phyloP scores from a whole-genome alignment of 192 early-diverging fungal species.

The Entomortierella beljakovae region DNA sequence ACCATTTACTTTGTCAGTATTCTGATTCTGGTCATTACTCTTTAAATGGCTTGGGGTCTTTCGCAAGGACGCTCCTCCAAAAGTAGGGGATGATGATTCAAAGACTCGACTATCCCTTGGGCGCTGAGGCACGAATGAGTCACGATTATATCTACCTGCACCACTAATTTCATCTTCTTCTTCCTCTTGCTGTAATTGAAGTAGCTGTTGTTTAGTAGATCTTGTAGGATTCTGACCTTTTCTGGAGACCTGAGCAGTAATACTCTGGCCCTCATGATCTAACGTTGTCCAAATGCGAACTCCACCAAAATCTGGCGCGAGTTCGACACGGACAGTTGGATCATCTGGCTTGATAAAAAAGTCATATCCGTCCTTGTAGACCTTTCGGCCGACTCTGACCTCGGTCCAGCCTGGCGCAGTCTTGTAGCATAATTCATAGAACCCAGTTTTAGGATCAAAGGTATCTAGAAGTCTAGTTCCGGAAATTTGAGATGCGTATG shows the following conservation, averaged over 20 bases:
- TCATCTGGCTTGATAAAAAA: constrained; percentile 55
- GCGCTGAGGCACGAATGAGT: constrained; percentile 20
- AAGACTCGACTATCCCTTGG: constrained; percentile 31
- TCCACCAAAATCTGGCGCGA: constrained; percentile 54
- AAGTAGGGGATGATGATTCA: constrained; percentile 18
- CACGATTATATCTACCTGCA: constrained; percentile 6
- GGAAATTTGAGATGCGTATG: constrained; percentile 61
- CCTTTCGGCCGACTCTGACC: constrained; percentile 52
- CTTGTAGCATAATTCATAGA: constrained; percentile 58
- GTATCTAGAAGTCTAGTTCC: constrained; percentile 57
- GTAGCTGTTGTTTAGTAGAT: neutral
- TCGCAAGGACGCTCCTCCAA: constrained; percentile 29
- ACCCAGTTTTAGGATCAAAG: constrained; percentile 49
- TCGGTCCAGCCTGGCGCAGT: constrained; percentile 61
- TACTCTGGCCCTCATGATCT: constrained; percentile 51
- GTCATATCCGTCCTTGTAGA: constrained; percentile 60
- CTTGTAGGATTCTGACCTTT: constrained; percentile 23
- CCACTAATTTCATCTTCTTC: constrained; percentile 2
- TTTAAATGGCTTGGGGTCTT: constrained; percentile 42
- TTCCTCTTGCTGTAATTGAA: constrained; percentile 2
- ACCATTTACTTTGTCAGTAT: constrained; percentile 30
- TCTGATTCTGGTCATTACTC: constrained; percentile 37
- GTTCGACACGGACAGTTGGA: constrained; percentile 55
- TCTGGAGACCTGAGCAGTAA: constrained; percentile 44
- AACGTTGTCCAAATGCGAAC: constrained; percentile 57